These are phyloP conservation scores for Posidonia oceanica DNA, from an alignment of 116 monocot genomes.

Conservation along the genomic window DNA sequence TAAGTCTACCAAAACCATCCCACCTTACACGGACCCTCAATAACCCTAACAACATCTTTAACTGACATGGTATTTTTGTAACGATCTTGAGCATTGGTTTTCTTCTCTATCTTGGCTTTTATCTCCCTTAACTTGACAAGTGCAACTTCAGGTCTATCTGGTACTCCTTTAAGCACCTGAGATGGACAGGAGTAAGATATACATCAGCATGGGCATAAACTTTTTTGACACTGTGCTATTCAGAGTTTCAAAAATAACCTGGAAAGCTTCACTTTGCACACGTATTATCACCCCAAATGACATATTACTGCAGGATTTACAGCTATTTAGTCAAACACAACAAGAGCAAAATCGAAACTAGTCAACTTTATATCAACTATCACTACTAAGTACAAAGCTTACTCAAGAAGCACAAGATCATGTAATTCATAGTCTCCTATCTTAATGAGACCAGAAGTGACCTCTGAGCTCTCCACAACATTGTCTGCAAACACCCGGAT, in stretches of 20 bases:
- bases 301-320: constrained; percentile 48
- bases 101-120: constrained; percentile 76
- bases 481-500: constrained; percentile 94
- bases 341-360: not conserved
- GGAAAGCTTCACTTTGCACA: constrained; percentile 87
- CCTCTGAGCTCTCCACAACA: constrained; percentile 97
- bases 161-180: constrained; percentile 91
- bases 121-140: constrained; percentile 88
- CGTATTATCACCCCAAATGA: constrained; percentile 92
- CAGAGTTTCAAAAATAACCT: constrained; percentile 29
- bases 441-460: constrained; percentile 79
- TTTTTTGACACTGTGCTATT: not conserved
- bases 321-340: not conserved
- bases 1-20: constrained; percentile 6
- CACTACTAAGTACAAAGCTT: constrained; percentile 22
- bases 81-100: constrained; percentile 63
- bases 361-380: not conserved
- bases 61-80: constrained; percentile 48
- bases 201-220: constrained; percentile 1
- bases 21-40: constrained; percentile 90
- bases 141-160: constrained; percentile 85
- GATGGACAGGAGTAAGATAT: not conserved
- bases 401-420: constrained; percentile 93
- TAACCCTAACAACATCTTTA: constrained; percentile 86
- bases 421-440: constrained; percentile 93